Evolutionary conservation across 2,329 filamentous ascomycete genomes (phyloP).

Genomic region (Nothophoma quercina): DNA sequence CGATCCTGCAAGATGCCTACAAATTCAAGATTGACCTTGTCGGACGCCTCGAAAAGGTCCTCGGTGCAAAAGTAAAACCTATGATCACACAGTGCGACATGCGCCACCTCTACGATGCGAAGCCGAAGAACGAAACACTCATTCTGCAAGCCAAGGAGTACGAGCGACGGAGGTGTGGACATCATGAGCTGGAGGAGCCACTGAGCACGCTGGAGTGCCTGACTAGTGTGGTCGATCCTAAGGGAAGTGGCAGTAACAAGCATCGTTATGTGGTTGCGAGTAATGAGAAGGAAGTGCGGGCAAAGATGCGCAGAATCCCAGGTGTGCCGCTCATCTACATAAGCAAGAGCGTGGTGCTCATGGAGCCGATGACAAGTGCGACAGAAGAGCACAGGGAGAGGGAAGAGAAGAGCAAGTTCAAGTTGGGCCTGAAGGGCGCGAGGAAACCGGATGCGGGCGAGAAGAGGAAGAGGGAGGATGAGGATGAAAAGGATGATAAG

Average conservation of each 20-base stretch:
- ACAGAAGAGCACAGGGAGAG: constrained; percentile 69
- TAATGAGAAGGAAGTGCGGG: constrained; percentile 71
- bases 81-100: constrained; percentile 86
- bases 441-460: constrained; percentile 36
- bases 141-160: constrained; percentile 78
- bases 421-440: constrained; percentile 68
- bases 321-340: constrained; percentile 83
- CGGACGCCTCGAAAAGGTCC: constrained; percentile 76
- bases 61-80: constrained; percentile 86
- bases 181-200: constrained; percentile 77
- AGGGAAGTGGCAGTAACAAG: constrained; percentile 74
- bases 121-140: constrained; percentile 62
- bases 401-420: constrained; percentile 79
- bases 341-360: constrained; percentile 78
- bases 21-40: constrained; percentile 88
- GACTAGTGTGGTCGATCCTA: constrained; percentile 78
- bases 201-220: constrained; percentile 75
- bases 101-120: constrained; percentile 75
- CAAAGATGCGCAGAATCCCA: constrained; percentile 69
- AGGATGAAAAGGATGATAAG: constrained; percentile 54
- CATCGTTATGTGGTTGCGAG: constrained; percentile 80
- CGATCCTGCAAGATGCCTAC: constrained; percentile 82
- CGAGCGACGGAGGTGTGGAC: constrained; percentile 79
- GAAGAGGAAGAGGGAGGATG: constrained; percentile 54
- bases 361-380: constrained; percentile 77